These are phyloP conservation scores for Calvatia gigantea DNA, from an alignment of 768 basidiomycete species.

Conservation along the genomic window DNA sequence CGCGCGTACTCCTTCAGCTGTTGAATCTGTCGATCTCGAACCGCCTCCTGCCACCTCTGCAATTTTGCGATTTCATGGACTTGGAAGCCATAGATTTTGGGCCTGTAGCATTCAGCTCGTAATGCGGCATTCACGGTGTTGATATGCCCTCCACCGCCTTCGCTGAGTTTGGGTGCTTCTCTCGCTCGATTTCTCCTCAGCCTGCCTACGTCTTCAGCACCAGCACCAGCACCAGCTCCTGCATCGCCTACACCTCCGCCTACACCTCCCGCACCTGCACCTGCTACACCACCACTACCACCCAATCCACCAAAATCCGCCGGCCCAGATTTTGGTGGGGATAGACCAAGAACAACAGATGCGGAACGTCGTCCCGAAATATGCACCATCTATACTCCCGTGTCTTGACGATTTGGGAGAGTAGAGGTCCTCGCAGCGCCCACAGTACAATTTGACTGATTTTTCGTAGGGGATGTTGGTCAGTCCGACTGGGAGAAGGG, in stretches of 20 bases:
- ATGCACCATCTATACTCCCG: conserved; percentile 96
- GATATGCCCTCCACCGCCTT: no score
- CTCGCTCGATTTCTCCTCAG: conserved; percentile 31
- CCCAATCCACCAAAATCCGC: conserved; percentile 25
- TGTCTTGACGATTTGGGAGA: conserved; percentile 96
- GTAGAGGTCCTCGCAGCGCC: conserved; percentile 98
- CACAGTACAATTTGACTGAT: conserved; percentile 98
- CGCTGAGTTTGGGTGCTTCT: conserved; percentile 60
- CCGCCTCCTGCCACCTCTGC: no score
- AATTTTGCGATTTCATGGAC: no score
- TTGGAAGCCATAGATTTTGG: no score
- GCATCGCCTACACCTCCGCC: conserved; percentile 17
- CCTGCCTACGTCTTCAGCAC: conserved; percentile 20
- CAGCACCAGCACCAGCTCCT: no score
- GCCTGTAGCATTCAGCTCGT: no score
- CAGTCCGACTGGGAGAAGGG: conserved; percentile 94
- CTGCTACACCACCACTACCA: no score
- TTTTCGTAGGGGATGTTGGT: conserved; percentile 98
- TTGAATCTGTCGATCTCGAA: no score
- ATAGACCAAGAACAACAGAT: conserved; percentile 96
- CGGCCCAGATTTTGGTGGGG: conserved; percentile 79
- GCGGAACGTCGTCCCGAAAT: conserved; percentile 98
- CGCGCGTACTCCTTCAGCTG: no score
- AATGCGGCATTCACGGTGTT: conserved; percentile 81
- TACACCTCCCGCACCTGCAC: neutral